These are phyloP conservation scores for Teratosphaeria zuluensis DNA, from an alignment of 2,329 filamentous ascomycete species.

Conservation along the genomic window DNA sequence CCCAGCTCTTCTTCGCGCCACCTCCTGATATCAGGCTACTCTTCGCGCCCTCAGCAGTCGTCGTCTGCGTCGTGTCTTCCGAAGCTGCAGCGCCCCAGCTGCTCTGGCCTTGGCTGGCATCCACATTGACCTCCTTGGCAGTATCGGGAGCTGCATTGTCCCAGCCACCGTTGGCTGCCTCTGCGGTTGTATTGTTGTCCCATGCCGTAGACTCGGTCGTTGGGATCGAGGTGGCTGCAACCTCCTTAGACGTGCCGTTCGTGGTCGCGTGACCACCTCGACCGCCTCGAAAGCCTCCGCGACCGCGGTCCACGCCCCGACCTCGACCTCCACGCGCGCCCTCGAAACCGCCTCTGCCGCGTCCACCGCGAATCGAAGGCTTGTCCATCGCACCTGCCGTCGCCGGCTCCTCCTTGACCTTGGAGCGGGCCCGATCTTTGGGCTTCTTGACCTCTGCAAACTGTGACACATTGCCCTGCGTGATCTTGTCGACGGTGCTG, in stretches of 20 bases:
- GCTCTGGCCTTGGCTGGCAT: conserved; percentile 21
- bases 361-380: conserved; percentile 30
- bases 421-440: conserved; percentile 63
- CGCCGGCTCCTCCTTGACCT: conserved; percentile 54
- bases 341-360: conserved; percentile 36
- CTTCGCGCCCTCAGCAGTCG: conserved; percentile 27
- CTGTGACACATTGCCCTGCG: conserved; percentile 70
- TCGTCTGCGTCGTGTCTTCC: conserved; percentile 17
- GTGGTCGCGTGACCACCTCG: conserved; percentile 51
- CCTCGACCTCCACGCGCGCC: conserved; percentile 51
- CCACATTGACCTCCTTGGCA: conserved; percentile 9
- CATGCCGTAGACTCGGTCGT: conserved; percentile 61
- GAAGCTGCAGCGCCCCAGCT: conserved; percentile 34
- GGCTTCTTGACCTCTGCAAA: conserved; percentile 77
- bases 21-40: conserved; percentile 25
- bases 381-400: conserved; percentile 43
- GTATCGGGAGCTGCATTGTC: conserved; percentile 10
- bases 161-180: conserved; percentile 13
- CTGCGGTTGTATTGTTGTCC: conserved; percentile 38
- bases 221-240: conserved; percentile 47
- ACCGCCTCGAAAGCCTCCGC: conserved; percentile 45
- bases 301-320: conserved; percentile 50
- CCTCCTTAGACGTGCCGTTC: conserved; percentile 54
- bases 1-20: conserved; percentile 43
- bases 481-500: conserved; percentile 65